Base-by-base conservation (phyloP, 306 rosid genomes). In the Quillaja saponaria region DNA sequence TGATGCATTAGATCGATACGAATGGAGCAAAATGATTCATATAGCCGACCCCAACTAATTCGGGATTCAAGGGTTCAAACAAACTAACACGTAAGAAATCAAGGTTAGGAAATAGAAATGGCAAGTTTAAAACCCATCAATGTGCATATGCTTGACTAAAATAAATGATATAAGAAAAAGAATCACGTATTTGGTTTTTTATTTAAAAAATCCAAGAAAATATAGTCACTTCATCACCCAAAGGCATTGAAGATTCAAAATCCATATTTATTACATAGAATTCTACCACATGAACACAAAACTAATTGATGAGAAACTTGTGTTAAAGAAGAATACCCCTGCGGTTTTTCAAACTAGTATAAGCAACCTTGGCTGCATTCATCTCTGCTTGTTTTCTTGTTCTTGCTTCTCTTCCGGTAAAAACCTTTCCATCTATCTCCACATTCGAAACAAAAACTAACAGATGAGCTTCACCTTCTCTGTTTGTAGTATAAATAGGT, bases 351-450 rank as follows among this genome's bases (percentile, higher is more conserved):
- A 92, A 63, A 51, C 69, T 61, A 33, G 60, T 44, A 71, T 80
- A 89, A 17, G 99, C 96, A 53, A 72, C 78, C 80, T 89, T 85
- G 10, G 99, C 99, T 7, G 84, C 99, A 78, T 59, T 86, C 63
- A 76, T 70, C 74, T 92, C 96, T 6, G 96, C 96, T 46, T 66
- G 83, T 72, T 92, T 89, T 77, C 84, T 92, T 46, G 84, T 79
- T 62, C 74, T 85, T 28, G 82, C 83, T 67, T 58, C 81, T 57
- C 81, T 61, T 45, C 99, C 99, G 0, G 58, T 69, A 68, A 81
- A 89, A 64, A 5, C 8, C 61, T 74, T 76, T 60, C 85, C 89
- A 51, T 58, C 76, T 55, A 92, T 53, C 80, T 78, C 90, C 69
- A 92, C 90, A 11, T 55, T 72, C 33, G 96, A 86, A 49, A 83